Percentiles rank a stretch among this genome's conserved stretches.
These are phyloP conservation scores for Geotrichum restrictum DNA, from an alignment of 1,139 yeast genomes.

Conservation along the genomic window DNA sequence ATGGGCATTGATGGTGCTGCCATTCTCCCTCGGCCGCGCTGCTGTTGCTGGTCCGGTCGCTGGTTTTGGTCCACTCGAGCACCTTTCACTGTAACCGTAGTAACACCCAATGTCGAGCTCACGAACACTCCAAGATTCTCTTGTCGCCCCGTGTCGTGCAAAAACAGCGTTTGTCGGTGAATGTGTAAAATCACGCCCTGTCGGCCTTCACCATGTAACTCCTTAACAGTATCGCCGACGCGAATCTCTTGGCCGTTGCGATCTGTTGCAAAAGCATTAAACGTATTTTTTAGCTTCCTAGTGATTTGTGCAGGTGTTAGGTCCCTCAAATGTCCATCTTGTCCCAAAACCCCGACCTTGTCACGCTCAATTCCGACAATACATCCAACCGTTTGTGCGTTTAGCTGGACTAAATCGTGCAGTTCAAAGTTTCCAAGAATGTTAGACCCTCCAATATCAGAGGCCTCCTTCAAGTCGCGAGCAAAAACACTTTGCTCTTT, in stretches of 20 bases:
- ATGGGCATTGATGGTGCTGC: constrained; percentile 51
- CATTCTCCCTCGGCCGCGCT: constrained; percentile 37
- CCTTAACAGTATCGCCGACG: constrained; percentile 89
- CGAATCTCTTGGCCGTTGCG: constrained; percentile 76
- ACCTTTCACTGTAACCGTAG: constrained; percentile 80
- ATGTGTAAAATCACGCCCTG: constrained; percentile 87
- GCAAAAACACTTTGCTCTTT: constrained; percentile 90
- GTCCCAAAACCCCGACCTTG: constrained; percentile 71
- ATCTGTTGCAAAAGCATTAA: constrained; percentile 81
- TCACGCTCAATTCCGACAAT: constrained; percentile 87
- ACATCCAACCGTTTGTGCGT: constrained; percentile 83
- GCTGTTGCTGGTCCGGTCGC: constrained; percentile 38
- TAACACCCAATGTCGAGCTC: constrained; percentile 67
- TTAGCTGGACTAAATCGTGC: constrained; percentile 85
- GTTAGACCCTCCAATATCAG: constrained; percentile 47
- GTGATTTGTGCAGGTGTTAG: constrained; percentile 78
- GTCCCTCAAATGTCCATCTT: constrained; percentile 72
- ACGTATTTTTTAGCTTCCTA: constrained; percentile 59
- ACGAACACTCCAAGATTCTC: constrained; percentile 94
- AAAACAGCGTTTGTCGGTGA: constrained; percentile 71
- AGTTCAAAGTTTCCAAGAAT: constrained; percentile 73
- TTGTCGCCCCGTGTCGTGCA: constrained; percentile 69
- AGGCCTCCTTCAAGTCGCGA: constrained; percentile 61
- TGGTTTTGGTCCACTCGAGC: constrained; percentile 64
- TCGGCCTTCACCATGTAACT: constrained; percentile 69